Conservation (phyloP, 495 filamentous ascomycete species). For the Pyronema domesticum region DNA sequence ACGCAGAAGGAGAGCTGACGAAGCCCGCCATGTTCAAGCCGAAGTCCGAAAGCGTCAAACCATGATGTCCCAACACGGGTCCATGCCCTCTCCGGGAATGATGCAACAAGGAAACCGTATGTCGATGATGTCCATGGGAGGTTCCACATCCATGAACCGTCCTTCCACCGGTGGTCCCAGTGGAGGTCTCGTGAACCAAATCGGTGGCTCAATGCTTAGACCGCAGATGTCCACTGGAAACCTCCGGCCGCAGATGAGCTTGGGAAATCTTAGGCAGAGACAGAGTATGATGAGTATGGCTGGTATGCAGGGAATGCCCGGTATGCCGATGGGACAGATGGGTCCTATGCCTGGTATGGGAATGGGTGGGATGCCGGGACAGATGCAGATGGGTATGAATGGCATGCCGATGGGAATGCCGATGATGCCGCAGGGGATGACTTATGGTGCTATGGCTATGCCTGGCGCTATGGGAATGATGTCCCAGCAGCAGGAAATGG, state of each 20-base stretch:
- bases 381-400: constrained; percentile 8
- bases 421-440: constrained; percentile 2
- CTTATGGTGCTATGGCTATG: constrained; percentile 7
- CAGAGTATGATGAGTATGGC: constrained; percentile 19
- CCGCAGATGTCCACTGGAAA: constrained; percentile 12
- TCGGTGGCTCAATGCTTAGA: not conserved
- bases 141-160: not conserved
- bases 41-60: constrained; percentile 34
- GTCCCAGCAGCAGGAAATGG: constrained; percentile 20
- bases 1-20: constrained; percentile 29
- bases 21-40: constrained; percentile 24
- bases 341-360: constrained; percentile 13
- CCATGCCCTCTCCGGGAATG: constrained; percentile 11
- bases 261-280: constrained; percentile 12
- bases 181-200: constrained; percentile 1
- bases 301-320: constrained; percentile 12
- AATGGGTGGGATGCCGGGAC: constrained; percentile 9
- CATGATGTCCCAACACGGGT: constrained; percentile 37
- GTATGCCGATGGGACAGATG: constrained; percentile 8
- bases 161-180: not conserved
- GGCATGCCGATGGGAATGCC: constrained; percentile 15
- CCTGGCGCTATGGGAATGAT: constrained; percentile 19
- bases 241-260: constrained; percentile 2
- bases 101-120: constrained; percentile 13
- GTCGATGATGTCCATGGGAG: not conserved